Evolutionary conservation across 2,329 filamentous ascomycete genomes (phyloP).

Genomic region (Lomentospora prolificans): DNA sequence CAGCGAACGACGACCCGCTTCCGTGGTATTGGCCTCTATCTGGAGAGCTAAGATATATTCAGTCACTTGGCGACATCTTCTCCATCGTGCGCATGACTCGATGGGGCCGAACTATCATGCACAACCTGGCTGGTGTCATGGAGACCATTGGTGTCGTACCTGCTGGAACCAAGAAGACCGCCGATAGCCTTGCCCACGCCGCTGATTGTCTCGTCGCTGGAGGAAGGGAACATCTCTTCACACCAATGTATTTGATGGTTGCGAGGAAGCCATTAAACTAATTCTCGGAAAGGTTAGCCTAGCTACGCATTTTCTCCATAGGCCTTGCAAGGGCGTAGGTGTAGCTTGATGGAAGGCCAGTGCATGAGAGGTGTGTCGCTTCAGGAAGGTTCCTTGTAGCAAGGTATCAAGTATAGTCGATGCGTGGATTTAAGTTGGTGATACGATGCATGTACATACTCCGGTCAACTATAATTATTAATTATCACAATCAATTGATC

Average conservation of each 20-base stretch:
- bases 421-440: no score
- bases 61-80: constrained; percentile 67
- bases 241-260: constrained; percentile 97
- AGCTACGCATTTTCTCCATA: neutral
- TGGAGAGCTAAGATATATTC: constrained; percentile 75
- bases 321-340: no score
- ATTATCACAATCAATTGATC: no score
- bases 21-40: constrained; percentile 95
- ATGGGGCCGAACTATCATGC: constrained; percentile 63
- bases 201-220: constrained; percentile 82
- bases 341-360: no score
- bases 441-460: no score
- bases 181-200: constrained; percentile 72
- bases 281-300: neutral
- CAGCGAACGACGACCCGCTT: constrained; percentile 60
- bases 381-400: no score
- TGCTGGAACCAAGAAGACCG: constrained; percentile 85
- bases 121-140: constrained; percentile 66
- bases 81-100: constrained; percentile 86
- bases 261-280: constrained; percentile 63
- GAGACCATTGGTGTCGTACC: constrained; percentile 71
- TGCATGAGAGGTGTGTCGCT: no score
- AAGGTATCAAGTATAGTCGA: no score
- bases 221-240: constrained; percentile 85
- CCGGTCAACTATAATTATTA: no score